phyloP scores from a whole-genome alignment of 2,329 filamentous ascomycete genomes.

The Lachnellula hyalina region DNA sequence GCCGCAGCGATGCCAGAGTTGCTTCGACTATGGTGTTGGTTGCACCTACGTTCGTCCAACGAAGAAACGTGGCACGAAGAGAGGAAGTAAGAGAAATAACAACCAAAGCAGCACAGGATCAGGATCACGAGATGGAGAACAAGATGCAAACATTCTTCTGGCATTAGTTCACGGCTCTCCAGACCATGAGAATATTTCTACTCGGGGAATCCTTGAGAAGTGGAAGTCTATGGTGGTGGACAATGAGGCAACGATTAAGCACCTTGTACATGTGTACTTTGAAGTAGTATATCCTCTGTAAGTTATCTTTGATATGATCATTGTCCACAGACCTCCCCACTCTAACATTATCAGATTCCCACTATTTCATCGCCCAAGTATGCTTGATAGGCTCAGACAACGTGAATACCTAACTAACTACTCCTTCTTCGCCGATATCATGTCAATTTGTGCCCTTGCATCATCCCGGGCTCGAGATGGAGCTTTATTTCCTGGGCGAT shows the following conservation, averaged over 20 bases:
- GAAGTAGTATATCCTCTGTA: constrained; percentile 49
- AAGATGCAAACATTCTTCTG: constrained; percentile 2
- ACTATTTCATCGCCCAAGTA: constrained; percentile 44
- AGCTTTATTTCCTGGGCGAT: constrained; percentile 36
- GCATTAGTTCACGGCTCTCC: not conserved
- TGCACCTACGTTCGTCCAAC: constrained; percentile 44
- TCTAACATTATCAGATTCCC: constrained; percentile 35
- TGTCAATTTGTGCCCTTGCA: constrained; percentile 47
- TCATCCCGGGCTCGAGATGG: constrained; percentile 46
- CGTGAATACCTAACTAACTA: constrained; percentile 38
- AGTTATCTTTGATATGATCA: constrained; percentile 7
- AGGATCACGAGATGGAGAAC: not conserved
- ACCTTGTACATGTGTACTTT: constrained; percentile 45
- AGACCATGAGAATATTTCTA: constrained; percentile 3
- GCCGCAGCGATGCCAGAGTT: constrained; percentile 39
- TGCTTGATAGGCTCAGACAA: constrained; percentile 36
- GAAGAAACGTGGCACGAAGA: constrained; percentile 33
- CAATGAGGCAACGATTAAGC: constrained; percentile 35
- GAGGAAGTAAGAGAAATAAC: not conserved
- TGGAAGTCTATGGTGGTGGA: constrained; percentile 15
- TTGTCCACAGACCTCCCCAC: not conserved
- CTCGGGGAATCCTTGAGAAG: constrained; percentile 1
- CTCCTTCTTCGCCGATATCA: constrained; percentile 43
- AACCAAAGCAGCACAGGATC: not conserved
- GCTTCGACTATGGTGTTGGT: constrained; percentile 42